Evolutionary conservation across 2,329 filamentous ascomycete genomes (phyloP).

Genomic region (Blumeria hordei): DNA sequence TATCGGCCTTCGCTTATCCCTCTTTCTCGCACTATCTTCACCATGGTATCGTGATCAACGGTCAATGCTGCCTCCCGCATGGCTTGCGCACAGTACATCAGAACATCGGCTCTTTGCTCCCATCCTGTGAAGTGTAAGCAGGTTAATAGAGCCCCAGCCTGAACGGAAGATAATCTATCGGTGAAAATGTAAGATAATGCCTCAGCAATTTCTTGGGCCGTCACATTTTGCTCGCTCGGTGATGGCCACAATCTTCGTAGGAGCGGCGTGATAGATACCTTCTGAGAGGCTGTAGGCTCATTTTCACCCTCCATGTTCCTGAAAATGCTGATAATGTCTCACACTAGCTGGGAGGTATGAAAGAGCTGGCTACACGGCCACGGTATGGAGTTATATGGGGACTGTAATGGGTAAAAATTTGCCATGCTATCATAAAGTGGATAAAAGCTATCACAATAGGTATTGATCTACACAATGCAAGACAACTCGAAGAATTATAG

Average conservation of each 20-base stretch:
- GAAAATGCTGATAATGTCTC: no score
- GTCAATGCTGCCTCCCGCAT: conserved; percentile 63
- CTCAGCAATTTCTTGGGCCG: conserved; percentile 63
- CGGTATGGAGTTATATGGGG: no score
- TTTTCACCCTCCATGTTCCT: neutral
- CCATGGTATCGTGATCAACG: conserved; percentile 41
- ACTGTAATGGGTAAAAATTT: no score
- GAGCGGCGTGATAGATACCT: conserved; percentile 36
- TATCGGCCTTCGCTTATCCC: conserved; percentile 49
- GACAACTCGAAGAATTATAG: no score
- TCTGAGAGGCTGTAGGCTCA: conserved; percentile 2
- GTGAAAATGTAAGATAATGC: conserved; percentile 84
- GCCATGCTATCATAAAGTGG: no score
- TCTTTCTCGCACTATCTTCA: conserved; percentile 31
- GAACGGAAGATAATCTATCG: conserved; percentile 66
- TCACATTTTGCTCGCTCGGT: conserved; percentile 25
- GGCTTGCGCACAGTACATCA: conserved; percentile 58
- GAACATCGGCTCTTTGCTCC: conserved; percentile 63
- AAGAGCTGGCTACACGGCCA: no score
- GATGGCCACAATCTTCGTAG: conserved; percentile 47
- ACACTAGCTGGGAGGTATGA: no score
- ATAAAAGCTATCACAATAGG: no score
- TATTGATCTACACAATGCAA: no score
- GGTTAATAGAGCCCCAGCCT: conserved; percentile 69
- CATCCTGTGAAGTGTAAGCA: conserved; percentile 76